Base-by-base conservation (phyloP, 306 rosid species). In the Lagenaria siceraria region DNA sequence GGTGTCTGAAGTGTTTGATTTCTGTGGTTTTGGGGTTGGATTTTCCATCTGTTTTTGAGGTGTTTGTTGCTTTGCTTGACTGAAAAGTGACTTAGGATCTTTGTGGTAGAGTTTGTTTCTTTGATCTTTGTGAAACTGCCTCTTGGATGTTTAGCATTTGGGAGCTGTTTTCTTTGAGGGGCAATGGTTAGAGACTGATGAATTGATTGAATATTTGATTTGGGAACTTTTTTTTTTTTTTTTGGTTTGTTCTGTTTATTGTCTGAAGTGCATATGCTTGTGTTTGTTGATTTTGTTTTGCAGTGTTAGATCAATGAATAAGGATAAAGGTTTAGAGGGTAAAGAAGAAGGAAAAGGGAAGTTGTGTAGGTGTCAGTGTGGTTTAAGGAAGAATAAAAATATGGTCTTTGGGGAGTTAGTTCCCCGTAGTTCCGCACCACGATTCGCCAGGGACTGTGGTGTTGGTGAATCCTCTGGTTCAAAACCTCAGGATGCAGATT, bases 401-500 rank as follows among this genome's bases (percentile, higher is more conserved):
- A 76, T 74, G 43, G 48, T 77, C 51, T 70, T 76, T 42, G 22
- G 74, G 72, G 79, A 55, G 38, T 68, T 59, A 62, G 77, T 52
- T 22, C 49, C 73, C 72, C 55, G 74, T 58, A 19, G 75, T 75
- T 35, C 80, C 17, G 15, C 68, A 51, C 58, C 80, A 13, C 8
- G 53, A 29, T 85, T 78, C 74, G 77, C 79, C 78, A 79, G 78
- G 63, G 38, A 43, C 78, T 11, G 53, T 0, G 80, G 10, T 60
- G 52, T 74, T 72, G 82, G 76, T 27, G 86, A 82, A 84, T 89
- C 89, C 52, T 83, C 90, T 10, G 65, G 72, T 43, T 62, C 11
- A 22, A 76, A 85, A 87, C 88, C 96, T 61, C 91, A 90, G 97
- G 98, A 94, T 90, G 95, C 91, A 90, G 97, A 94, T 90, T 87